Percentiles rank a stretch among this genome's conserved stretches.
Evolutionary conservation across 1,139 yeast genomes (phyloP).

Genomic region (Nakaseomyces bracarensis): DNA sequence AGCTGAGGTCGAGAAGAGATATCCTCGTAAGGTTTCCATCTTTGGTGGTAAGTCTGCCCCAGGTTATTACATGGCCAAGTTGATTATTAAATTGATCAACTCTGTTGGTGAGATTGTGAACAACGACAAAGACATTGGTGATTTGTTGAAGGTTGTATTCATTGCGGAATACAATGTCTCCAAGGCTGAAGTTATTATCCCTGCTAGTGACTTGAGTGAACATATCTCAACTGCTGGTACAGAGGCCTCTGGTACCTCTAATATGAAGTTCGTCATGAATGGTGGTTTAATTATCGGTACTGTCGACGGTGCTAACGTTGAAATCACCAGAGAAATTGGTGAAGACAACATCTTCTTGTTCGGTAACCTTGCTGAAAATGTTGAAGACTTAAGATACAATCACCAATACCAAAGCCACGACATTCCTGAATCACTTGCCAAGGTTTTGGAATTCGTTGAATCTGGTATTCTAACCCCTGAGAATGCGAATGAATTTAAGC

Average conservation of each 20-base stretch:
- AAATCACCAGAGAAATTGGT: conserved; percentile 87
- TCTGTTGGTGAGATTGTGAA: conserved; percentile 75
- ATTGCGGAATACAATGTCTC: conserved; percentile 90
- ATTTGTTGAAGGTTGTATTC: conserved; percentile 75
- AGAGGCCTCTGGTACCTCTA: conserved; percentile 92
- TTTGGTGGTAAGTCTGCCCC: conserved; percentile 97
- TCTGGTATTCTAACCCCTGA: conserved; percentile 57
- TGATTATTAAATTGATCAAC: conserved; percentile 77
- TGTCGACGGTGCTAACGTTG: conserved; percentile 95
- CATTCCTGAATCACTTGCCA: conserved; percentile 45
- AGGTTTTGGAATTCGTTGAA: conserved; percentile 64
- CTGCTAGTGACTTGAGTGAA: conserved; percentile 85
- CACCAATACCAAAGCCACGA: conserved; percentile 51
- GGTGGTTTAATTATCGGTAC: conserved; percentile 95
- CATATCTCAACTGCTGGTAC: conserved; percentile 98
- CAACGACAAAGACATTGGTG: conserved; percentile 64
- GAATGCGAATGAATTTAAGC: conserved; percentile 54
- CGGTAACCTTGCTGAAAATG: conserved; percentile 85
- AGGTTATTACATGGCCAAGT: conserved; percentile 91
- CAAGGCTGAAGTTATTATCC: conserved; percentile 83
- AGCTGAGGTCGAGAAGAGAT: conserved; percentile 51
- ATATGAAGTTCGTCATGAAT: conserved; percentile 90
- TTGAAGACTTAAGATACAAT: conserved; percentile 71
- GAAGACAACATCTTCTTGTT: conserved; percentile 88
- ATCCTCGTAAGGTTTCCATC: conserved; percentile 67